Conservation (phyloP, 2,329 filamentous ascomycete species). For the Diplodia sapinea region DNA sequence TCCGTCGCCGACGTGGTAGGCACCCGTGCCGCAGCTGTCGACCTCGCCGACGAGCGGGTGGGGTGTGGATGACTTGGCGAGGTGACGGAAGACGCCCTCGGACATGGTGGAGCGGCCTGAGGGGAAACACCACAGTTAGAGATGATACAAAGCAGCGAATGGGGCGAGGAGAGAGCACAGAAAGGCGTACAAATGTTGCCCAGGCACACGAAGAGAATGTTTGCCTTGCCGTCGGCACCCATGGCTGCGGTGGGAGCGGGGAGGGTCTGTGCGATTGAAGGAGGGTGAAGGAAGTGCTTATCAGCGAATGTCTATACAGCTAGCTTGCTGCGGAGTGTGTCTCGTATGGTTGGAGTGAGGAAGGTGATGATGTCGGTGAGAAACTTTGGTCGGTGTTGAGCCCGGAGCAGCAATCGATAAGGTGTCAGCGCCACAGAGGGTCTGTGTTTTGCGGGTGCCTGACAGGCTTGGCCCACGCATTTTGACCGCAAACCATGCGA, state of each 20-base stretch:
- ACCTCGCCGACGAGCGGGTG: conserved; percentile 67
- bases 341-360: neutral
- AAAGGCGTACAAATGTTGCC: conserved; percentile 83
- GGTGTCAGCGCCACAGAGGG: conserved; percentile 2
- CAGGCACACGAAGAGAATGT: conserved; percentile 91
- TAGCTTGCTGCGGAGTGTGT: neutral
- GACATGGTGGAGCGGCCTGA: conserved; percentile 84
- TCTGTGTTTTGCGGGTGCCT: conserved; percentile 3
- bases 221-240: conserved; percentile 52
- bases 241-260: neutral
- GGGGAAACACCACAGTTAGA: neutral
- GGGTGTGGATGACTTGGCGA: conserved; percentile 57
- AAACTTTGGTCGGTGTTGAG: conserved; percentile 16
- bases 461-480: conserved; percentile 2
- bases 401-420: conserved; percentile 18
- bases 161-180: neutral
- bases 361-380: neutral
- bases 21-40: conserved; percentile 89
- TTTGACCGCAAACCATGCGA: neutral
- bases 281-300: too few relatives aligned
- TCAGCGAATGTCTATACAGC: neutral
- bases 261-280: neutral
- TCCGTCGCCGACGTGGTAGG: conserved; percentile 77
- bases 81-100: conserved; percentile 84
- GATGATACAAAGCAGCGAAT: conserved; percentile 43